Base-by-base conservation (phyloP, 768 basidiomycete species). In the Tephrocybe sp. region DNA sequence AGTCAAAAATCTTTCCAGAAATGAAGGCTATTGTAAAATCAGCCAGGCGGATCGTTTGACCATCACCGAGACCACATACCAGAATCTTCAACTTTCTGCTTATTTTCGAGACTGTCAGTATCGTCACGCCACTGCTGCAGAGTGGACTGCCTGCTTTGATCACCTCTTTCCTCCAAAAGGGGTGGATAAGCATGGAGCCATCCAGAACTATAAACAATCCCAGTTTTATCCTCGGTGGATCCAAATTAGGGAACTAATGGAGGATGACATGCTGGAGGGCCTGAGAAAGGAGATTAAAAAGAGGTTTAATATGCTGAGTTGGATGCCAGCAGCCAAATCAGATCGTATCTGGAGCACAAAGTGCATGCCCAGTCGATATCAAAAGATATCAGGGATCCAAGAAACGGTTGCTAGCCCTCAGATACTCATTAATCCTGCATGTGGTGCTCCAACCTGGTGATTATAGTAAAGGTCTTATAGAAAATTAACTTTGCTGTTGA, bases 271-370 rank as follows among this genome's bases (percentile, higher is more conserved):
- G 5, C 12, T 49, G 9, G 2, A 30, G 13, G 19, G 16, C 6
- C 43, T 54, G 4, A 22, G 56, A 21, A 34, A 22, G 21, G 50
- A 18, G 1, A 34, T 64, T 9, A 25, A 38, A 15, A 21, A 5
- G 19, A 38, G 50, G 15, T 58, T 60, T 24, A 30, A 58, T 22
- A 54, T 16, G 12, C 45, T 62, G 9, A 46, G 32, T 4, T 64
- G 63, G 61, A 47, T 64, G 11, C 60, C 63, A 11, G 38, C 26
- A 36, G 56, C 60, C 7, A 25, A 52, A 19, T 16, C 21, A 1
- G 60, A 61, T 21, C 39, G 52, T 9, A 44, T 64, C 5, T 64
- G 63, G 63, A n/a, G 11, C 32, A 34, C 32, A 9, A 34, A 34
- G 32, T n/a, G 11, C 13, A 15, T 12, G 5, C 5, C 5, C 7